A percentile compares a stretch with the other conserved stretches of the same genome.
These are phyloP conservation scores for Areca catechu DNA, from an alignment of 176 grass and related monocot species.

Conservation along the genomic window DNA sequence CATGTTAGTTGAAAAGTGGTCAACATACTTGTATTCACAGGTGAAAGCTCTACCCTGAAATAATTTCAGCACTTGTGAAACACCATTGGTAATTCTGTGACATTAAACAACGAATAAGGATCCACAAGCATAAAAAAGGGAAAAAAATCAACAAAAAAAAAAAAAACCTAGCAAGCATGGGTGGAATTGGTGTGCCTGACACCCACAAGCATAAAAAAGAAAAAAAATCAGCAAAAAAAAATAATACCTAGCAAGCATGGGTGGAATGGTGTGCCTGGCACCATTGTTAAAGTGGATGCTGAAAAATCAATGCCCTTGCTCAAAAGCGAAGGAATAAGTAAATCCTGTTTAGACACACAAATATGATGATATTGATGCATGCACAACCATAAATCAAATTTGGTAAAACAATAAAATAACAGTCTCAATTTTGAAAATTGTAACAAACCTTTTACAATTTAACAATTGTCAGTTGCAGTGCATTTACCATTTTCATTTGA, in stretches of 20 bases:
- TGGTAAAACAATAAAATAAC: no score
- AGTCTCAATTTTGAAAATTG: no score
- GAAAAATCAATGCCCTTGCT: conserved; percentile 68
- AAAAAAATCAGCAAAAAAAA: conserved; percentile 1
- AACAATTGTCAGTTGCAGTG: no score
- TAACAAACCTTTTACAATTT: no score
- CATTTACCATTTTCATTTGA: no score
- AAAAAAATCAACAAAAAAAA: conserved; percentile 1
- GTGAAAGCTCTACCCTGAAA: conserved; percentile 85
- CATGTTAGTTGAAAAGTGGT: conserved; percentile 12
- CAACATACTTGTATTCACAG: conserved; percentile 93
- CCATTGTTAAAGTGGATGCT: conserved; percentile 52
- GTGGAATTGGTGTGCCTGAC: conserved; percentile 79
- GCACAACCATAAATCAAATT: no score
- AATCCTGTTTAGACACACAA: conserved; percentile 49
- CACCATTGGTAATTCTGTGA: conserved; percentile 85
- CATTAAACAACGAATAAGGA: conserved; percentile 15
- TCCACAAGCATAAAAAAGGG: conserved; percentile 9
- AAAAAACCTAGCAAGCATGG: conserved; percentile 84
- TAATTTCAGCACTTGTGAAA: conserved; percentile 54
- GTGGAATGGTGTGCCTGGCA: conserved; percentile 81
- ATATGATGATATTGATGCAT: no score
- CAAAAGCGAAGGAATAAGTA: conserved; percentile 79
- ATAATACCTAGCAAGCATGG: conserved; percentile 85
- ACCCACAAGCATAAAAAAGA: conserved; percentile 20